These are phyloP conservation scores for Lagenidium sp. DNA, from an alignment of 352 stramenopile species.

Conservation along the genomic window DNA sequence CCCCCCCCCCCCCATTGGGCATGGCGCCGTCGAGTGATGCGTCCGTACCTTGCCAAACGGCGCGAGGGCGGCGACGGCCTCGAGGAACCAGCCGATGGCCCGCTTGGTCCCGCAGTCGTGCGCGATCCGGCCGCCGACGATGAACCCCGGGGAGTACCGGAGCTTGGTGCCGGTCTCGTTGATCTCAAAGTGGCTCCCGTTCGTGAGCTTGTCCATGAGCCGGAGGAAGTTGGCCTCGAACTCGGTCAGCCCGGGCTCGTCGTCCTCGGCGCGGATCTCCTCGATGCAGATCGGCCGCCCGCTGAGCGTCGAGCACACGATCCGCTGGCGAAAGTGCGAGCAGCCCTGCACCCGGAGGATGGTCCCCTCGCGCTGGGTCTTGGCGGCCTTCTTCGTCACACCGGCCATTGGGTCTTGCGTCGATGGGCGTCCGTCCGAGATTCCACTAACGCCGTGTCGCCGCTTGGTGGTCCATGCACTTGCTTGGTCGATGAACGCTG, in stretches of 20 bases:
- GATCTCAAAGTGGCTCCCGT: constrained; percentile 97
- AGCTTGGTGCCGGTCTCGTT: constrained; percentile 98
- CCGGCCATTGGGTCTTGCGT: constrained; percentile 15
- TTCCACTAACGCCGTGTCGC: too few species aligned
- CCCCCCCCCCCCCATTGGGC: too few species aligned
- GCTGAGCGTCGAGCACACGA: constrained; percentile 90
- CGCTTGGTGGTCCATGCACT: constrained; percentile 9
- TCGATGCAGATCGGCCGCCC: constrained; percentile 91
- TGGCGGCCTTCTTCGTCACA: constrained; percentile 19
- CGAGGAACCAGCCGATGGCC: constrained; percentile 97
- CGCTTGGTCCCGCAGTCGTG: constrained; percentile 91
- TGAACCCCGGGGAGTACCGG: constrained; percentile 93
- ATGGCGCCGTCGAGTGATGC: too few species aligned
- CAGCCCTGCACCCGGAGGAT: constrained; percentile 64
- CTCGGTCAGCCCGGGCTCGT: constrained; percentile 91
- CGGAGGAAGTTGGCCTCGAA: constrained; percentile 97
- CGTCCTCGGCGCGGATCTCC: constrained; percentile 93
- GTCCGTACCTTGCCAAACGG: constrained; percentile 94
- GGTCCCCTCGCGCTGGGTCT: constrained; percentile 23
- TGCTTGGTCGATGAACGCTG: too few species aligned
- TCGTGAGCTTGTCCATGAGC: constrained; percentile 95
- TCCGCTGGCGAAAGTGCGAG: constrained; percentile 92
- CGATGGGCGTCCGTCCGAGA: too few species aligned
- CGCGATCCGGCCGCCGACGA: constrained; percentile 91
- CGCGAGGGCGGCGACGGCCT: constrained; percentile 94